Conservation (phyloP, 2,329 filamentous ascomycete species). For the Pleomassaria siparia region DNA sequence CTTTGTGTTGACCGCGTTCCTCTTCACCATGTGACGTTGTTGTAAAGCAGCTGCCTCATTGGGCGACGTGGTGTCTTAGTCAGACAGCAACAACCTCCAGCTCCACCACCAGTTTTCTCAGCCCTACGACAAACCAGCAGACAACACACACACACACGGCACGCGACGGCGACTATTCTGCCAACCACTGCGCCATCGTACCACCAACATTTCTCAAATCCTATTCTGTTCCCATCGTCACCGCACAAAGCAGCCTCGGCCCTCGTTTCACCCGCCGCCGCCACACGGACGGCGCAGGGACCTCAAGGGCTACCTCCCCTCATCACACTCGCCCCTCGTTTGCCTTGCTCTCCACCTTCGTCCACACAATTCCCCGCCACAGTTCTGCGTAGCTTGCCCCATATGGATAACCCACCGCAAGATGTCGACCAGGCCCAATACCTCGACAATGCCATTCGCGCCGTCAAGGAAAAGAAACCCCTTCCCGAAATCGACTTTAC, state of each 20-base stretch:
- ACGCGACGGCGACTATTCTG: slow-evolving; percentile 32
- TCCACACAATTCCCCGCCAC: slow-evolving; percentile 20
- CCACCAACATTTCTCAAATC: slow-evolving; percentile 9
- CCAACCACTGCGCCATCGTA: slow-evolving; percentile 7
- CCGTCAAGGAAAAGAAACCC: slow-evolving; percentile 92
- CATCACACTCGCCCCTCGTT: slow-evolving; percentile 34
- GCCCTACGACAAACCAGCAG: slow-evolving; percentile 23
- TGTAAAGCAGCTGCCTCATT: slow-evolving; percentile 16
- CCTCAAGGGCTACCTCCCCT: slow-evolving; percentile 20
- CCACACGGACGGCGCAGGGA: slow-evolving; percentile 30
- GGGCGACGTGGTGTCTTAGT: slow-evolving; percentile 8
- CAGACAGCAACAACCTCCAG: slow-evolving; percentile 16
- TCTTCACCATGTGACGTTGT: slow-evolving; percentile 7
- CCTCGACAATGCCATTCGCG: slow-evolving; percentile 86
- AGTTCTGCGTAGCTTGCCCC: slow-evolving; percentile 24
- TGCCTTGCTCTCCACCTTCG: slow-evolving; percentile 26
- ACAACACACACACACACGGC: slow-evolving; percentile 25
- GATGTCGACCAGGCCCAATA: slow-evolving; percentile 45
- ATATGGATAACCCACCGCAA: slow-evolving; percentile 40
- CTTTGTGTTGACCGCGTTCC: background rate
- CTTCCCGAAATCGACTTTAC: slow-evolving; percentile 98
- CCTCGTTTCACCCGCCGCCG: slow-evolving; percentile 34
- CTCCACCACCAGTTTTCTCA: slow-evolving; percentile 21
- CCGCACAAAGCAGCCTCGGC: slow-evolving; percentile 30
- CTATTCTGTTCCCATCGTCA: slow-evolving; percentile 18